Conservation (phyloP, 768 basidiomycete species). For the Crassisporium funariophilum region DNA sequence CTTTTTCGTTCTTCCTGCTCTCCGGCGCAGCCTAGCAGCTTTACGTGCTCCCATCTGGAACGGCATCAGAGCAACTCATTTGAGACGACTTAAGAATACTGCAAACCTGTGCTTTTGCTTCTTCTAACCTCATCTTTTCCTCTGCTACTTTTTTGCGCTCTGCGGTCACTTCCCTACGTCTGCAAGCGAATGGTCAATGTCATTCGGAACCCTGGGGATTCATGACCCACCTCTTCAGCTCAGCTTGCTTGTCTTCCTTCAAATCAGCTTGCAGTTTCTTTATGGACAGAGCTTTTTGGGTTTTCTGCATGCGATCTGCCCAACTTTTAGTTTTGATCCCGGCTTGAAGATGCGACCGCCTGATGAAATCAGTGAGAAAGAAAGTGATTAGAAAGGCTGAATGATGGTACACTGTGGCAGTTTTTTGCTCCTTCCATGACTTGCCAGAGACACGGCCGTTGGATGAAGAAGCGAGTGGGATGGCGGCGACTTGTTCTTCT, state of each 20-base stretch:
- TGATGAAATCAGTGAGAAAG: constrained; percentile 30
- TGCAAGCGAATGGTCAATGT: constrained; percentile 10
- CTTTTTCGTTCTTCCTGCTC: constrained; percentile 77
- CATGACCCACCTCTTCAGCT: constrained; percentile 54
- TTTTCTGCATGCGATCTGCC: constrained; percentile 70
- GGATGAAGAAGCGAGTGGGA: constrained; percentile 54
- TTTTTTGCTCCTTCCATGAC: constrained; percentile 59
- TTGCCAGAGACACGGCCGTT: constrained; percentile 73
- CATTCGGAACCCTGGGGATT: neutral
- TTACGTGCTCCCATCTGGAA: constrained; percentile 79
- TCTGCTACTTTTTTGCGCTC: constrained; percentile 75
- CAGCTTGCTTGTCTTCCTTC: constrained; percentile 75
- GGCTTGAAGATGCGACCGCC: constrained; percentile 67
- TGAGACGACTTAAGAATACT: constrained; percentile 9
- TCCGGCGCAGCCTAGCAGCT: constrained; percentile 70
- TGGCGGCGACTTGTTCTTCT: no score
- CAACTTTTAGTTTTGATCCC: constrained; percentile 69
- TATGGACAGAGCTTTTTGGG: constrained; percentile 64
- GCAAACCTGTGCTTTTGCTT: constrained; percentile 67
- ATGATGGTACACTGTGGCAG: constrained; percentile 49
- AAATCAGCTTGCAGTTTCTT: constrained; percentile 76
- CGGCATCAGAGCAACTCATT: constrained; percentile 7
- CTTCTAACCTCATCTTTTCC: constrained; percentile 68
- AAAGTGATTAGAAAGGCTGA: constrained; percentile 1
- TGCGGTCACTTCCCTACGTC: constrained; percentile 66